These are phyloP conservation scores for Colletotrichum phormii DNA, from an alignment of 2,329 filamentous ascomycete species.

Conservation along the genomic window DNA sequence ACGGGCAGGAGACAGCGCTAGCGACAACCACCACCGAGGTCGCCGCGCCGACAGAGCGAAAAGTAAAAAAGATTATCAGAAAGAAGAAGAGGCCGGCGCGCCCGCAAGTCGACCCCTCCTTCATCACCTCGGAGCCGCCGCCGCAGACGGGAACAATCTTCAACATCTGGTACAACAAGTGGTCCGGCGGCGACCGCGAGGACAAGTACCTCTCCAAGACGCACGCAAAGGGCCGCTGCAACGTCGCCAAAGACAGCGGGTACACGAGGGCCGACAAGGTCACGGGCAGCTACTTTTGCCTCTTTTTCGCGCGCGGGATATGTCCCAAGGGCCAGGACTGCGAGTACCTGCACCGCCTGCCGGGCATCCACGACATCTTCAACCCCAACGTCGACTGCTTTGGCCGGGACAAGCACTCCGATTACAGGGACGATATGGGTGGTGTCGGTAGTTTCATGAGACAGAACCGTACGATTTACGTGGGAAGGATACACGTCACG, in stretches of 20 bases:
- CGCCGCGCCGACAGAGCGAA: slow-evolving; percentile 62
- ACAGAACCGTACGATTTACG: slow-evolving; percentile 93
- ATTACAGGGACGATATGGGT: slow-evolving; percentile 98
- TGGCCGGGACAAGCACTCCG: slow-evolving; percentile 89
- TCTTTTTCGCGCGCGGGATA: slow-evolving; percentile 79
- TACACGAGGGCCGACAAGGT: slow-evolving; percentile 84
- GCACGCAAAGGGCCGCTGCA: slow-evolving; percentile 86
- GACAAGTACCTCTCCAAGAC: slow-evolving; percentile 89
- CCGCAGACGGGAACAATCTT: slow-evolving; percentile 95
- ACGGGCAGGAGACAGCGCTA: slow-evolving; percentile 38
- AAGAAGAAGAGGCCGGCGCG: slow-evolving; percentile 91
- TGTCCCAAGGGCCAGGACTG: slow-evolving; percentile 90
- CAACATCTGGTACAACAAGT: slow-evolving; percentile 99
- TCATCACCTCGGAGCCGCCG: slow-evolving; percentile 85
- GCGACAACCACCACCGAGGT: slow-evolving; percentile 56
- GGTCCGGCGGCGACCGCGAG: slow-evolving; percentile 94
- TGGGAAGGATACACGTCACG: slow-evolving; percentile 92
- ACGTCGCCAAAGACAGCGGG: slow-evolving; percentile 80
- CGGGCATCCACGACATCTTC: slow-evolving; percentile 88
- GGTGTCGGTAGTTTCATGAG: slow-evolving; percentile 94
- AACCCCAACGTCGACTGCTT: slow-evolving; percentile 97
- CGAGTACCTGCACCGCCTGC: slow-evolving; percentile 91
- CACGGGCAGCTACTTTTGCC: slow-evolving; percentile 87
- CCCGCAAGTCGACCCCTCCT: slow-evolving; percentile 88
- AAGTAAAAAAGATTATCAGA: slow-evolving; percentile 91